Conservation (phyloP, 768 basidiomycete genomes). For the Kwoniella sp. region DNA sequence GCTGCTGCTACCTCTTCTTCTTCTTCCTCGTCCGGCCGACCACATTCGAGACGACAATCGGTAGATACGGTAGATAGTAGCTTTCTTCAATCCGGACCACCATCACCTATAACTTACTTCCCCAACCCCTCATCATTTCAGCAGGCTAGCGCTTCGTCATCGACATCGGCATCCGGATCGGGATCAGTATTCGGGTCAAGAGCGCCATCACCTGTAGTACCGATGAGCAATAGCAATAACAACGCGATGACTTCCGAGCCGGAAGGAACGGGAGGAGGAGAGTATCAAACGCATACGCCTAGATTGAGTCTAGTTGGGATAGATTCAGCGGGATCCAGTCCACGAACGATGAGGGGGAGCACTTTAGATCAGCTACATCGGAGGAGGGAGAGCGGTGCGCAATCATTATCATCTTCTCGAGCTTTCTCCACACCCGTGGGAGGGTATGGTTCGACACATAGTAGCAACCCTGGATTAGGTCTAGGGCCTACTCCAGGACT, state of each 20-base stretch:
- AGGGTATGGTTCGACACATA: constrained; percentile 27
- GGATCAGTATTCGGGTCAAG: neutral
- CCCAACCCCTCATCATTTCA: constrained; percentile 25
- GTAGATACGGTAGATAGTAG: constrained; percentile 7
- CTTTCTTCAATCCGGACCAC: constrained; percentile 5
- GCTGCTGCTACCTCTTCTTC: constrained; percentile 2
- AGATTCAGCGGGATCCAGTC: constrained; percentile 27
- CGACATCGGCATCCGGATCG: neutral
- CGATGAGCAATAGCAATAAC: constrained; percentile 4
- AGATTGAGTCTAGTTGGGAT: constrained; percentile 10
- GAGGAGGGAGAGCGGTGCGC: constrained; percentile 12
- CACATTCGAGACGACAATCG: constrained; percentile 19
- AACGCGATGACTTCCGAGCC: constrained; percentile 1
- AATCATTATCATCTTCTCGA: constrained; percentile 3
- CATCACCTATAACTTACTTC: constrained; percentile 25
- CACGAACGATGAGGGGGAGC: constrained; percentile 6
- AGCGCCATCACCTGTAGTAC: constrained; percentile 1
- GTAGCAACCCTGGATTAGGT: constrained; percentile 16
- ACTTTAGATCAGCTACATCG: constrained; percentile 7
- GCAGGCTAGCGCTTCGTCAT: neutral
- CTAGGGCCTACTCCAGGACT: constrained; percentile 18
- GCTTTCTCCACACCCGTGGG: constrained; percentile 18
- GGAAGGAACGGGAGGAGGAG: constrained; percentile 2
- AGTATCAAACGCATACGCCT: constrained; percentile 7
- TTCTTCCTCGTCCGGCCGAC: neutral